Percentiles rank a stretch among this genome's conserved stretches.
Evolutionary conservation across 352 stramenopile genomes (phyloP).

Genomic region (Aphanomyces stellatus): DNA sequence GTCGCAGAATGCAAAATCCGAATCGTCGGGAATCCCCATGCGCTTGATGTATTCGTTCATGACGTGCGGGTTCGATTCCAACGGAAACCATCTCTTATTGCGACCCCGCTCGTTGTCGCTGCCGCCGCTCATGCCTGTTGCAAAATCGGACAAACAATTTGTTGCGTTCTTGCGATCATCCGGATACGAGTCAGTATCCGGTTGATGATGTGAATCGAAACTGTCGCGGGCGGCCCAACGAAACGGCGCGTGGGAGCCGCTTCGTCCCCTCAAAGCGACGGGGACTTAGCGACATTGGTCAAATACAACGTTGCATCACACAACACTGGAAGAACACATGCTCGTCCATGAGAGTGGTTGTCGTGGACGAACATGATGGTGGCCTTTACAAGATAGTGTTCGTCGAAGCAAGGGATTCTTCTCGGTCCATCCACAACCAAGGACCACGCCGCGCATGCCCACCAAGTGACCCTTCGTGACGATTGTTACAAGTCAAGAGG

Average conservation of each 20-base stretch:
- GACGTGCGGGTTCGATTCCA: constrained; percentile 93
- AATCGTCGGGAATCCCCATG: constrained; percentile 84
- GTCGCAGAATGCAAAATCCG: constrained; percentile 85
- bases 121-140: neutral
- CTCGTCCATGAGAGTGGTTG: neutral
- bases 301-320: too few species aligned
- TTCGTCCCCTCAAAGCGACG: too few species aligned
- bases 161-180: neutral
- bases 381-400: too few species aligned
- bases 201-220: neutral
- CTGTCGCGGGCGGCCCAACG: neutral
- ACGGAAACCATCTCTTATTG: constrained; percentile 75
- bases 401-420: too few species aligned
- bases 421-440: too few species aligned
- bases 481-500: too few species aligned
- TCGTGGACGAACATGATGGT: neutral
- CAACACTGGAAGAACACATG: neutral
- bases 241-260: too few species aligned
- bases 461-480: too few species aligned
- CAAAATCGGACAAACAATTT: too few species aligned
- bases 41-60: constrained; percentile 94
- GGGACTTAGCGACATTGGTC: too few species aligned
- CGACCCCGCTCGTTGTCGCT: neutral
- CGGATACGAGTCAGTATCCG: neutral
- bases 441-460: too few species aligned